Base-by-base conservation (phyloP, 2,329 filamentous ascomycete genomes). In the Sphaerulina musiva region DNA sequence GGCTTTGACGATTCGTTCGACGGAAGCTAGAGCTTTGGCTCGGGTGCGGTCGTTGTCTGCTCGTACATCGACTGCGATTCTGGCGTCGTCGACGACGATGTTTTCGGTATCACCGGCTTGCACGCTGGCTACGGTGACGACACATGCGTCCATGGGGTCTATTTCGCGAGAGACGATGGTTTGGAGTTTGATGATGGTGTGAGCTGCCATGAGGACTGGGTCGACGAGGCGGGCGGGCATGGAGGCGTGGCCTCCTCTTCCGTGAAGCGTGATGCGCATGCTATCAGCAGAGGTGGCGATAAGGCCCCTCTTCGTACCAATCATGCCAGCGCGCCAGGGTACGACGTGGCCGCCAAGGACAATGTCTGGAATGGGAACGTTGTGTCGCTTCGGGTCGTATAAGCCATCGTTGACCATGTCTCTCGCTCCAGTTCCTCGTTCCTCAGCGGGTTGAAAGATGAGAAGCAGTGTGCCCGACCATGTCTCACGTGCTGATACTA, bases 391-490 rank as follows among this genome's bases (percentile, higher is more conserved):
- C 0, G 63, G 58, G 6, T 76, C 68, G 59, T 82, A 83, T 34
- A 83, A 60, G 0, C 81, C 80, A 60, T 80, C 80, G 41, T 80
- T 76, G 2, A 85, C 72, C 81, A 84, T 85, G 23, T 80, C 70
- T 67, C 78, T 76, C 0, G 85, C 85, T 0, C 85, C 85, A 0
- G 73, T 75, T 0, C 78, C 82, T 1, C 78, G 74, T 66, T 88
- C 85, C 65, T 87, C 85, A 1, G 80, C 78, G 0, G 85, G 84
- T 62, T 88, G 85, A 66, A 87, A 88, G 2, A 82, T 68, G 6
- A 84, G 66, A 4, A 88, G 70, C 17, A 87, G 61, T 0, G 82
- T 87, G 0, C 85, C 85, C 8, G 66, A 72, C 84, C 85, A 88
- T 0, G 58, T 32, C 0, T 74, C 60, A n/a, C 68, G 72, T 0